These are phyloP conservation scores for Brettanomyces anomalus DNA, from an alignment of 805 yeast genomes.

Conservation along the genomic window DNA sequence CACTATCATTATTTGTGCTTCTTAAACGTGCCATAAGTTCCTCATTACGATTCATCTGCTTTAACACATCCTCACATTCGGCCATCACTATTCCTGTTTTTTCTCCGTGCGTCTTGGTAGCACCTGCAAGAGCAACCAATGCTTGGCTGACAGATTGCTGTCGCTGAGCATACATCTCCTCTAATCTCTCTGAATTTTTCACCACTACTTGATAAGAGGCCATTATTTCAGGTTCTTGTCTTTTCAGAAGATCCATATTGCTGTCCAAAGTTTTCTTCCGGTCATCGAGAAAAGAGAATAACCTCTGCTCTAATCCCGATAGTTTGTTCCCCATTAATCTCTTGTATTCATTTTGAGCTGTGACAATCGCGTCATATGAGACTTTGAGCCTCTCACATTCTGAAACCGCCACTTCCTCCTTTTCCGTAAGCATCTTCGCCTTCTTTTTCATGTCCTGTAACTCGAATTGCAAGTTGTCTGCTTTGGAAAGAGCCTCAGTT, in stretches of 20 bases:
- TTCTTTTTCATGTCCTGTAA: conserved; percentile 42
- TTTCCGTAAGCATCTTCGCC: conserved; percentile 38
- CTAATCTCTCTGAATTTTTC: conserved; percentile 39
- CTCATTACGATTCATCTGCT: conserved; percentile 19
- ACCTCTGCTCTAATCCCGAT: conserved; percentile 25
- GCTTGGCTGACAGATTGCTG: conserved; percentile 35
- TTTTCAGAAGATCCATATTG: conserved; percentile 29
- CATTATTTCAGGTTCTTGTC: conserved; percentile 41
- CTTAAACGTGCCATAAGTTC: conserved; percentile 12
- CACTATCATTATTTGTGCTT: not conserved
- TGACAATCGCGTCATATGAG: conserved; percentile 49
- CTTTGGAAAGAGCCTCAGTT: conserved; percentile 35
- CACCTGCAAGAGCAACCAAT: conserved; percentile 33
- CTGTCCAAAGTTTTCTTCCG: conserved; percentile 27
- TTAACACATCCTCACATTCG: conserved; percentile 39
- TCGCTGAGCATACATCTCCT: conserved; percentile 37
- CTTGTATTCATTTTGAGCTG: conserved; percentile 42
- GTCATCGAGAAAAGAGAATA: conserved; percentile 30
- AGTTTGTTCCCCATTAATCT: conserved; percentile 38
- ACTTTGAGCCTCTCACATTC: conserved; percentile 50
- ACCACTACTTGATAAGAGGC: conserved; percentile 40
- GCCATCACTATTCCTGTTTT: conserved; percentile 35
- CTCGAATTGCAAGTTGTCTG: conserved; percentile 41
- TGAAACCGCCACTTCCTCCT: conserved; percentile 33
- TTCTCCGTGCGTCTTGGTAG: conserved; percentile 39